These are phyloP conservation scores for Trichoderma koningiopsis DNA, from an alignment of 2,329 filamentous ascomycete species.

Conservation along the genomic window DNA sequence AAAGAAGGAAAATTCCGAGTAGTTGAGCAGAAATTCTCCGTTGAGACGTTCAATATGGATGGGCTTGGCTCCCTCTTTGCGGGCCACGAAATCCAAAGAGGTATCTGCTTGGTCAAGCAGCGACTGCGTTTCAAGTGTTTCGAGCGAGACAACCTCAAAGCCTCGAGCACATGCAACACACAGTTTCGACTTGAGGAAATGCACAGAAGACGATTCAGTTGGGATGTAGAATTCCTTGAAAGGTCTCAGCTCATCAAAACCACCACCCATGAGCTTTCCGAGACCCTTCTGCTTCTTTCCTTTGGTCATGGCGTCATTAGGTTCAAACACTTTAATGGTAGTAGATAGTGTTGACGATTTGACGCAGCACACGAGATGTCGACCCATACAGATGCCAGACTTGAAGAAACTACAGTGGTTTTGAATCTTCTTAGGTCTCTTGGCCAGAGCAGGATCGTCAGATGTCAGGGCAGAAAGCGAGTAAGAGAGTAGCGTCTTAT, in stretches of 20 bases:
- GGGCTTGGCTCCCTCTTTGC: conserved; percentile 89
- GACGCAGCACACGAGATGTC: conserved; percentile 94
- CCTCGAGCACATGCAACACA: conserved; percentile 94
- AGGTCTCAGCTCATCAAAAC: conserved; percentile 91
- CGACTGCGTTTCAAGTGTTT: conserved; percentile 97
- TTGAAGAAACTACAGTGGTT: conserved; percentile 99
- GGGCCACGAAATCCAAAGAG: conserved; percentile 92
- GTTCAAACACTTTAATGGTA: conserved; percentile 99
- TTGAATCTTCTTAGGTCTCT: conserved; percentile 92
- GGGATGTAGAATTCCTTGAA: conserved; percentile 99
- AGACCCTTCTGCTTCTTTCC: conserved; percentile 95
- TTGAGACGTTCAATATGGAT: conserved; percentile 97
- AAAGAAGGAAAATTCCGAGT: conserved; percentile 98
- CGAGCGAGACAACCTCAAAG: conserved; percentile 94
- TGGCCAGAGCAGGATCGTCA: conserved; percentile 76
- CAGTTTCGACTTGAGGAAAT: conserved; percentile 94
- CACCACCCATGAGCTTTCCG: conserved; percentile 89
- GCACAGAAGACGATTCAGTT: conserved; percentile 95
- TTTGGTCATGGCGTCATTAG: conserved; percentile 90
- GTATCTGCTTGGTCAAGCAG: conserved; percentile 97
- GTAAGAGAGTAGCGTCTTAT: conserved; percentile 91
- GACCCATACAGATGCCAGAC: conserved; percentile 88
- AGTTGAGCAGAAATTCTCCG: conserved; percentile 96
- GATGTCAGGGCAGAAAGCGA: conserved; percentile 83
- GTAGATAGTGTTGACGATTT: conserved; percentile 92